These are phyloP conservation scores for Fusarium armeniacum DNA, from an alignment of 2,329 filamentous ascomycete genomes.

Conservation along the genomic window DNA sequence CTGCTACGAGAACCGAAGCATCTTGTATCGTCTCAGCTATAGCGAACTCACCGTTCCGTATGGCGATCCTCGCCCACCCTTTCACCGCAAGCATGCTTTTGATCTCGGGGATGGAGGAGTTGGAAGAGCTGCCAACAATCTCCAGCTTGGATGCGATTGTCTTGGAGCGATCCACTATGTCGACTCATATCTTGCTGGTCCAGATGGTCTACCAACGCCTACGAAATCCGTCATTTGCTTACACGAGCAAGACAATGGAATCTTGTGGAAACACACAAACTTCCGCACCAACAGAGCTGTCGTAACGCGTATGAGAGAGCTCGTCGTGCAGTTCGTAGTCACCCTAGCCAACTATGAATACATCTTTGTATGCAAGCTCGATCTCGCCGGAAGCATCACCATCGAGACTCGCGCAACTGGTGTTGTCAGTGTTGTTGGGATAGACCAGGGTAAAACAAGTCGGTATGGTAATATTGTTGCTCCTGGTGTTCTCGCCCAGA, in stretches of 20 bases:
- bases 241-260: slow-evolving; percentile 78
- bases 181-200: slow-evolving; percentile 63
- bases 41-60: slow-evolving; percentile 80
- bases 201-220: slow-evolving; percentile 66
- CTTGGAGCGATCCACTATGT: slow-evolving; percentile 65
- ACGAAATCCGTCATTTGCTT: slow-evolving; percentile 74
- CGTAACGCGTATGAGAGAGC: slow-evolving; percentile 70
- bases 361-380: slow-evolving; percentile 66
- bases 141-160: slow-evolving; percentile 74
- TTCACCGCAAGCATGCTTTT: slow-evolving; percentile 78
- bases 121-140: slow-evolving; percentile 75
- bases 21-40: slow-evolving; percentile 76
- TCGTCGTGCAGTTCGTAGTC: slow-evolving; percentile 77
- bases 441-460: slow-evolving; percentile 66
- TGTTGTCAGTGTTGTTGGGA: slow-evolving; percentile 70
- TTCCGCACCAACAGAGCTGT: slow-evolving; percentile 72
- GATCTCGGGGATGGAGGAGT: slow-evolving; percentile 77
- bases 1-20: slow-evolving; percentile 72
- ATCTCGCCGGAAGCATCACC: slow-evolving; percentile 71
- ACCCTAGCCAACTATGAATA: slow-evolving; percentile 80
- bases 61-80: slow-evolving; percentile 74
- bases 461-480: slow-evolving; percentile 73
- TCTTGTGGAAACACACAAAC: slow-evolving; percentile 80
- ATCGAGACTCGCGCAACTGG: slow-evolving; percentile 76
- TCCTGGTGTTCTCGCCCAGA: slow-evolving; percentile 74